Evolutionary conservation across 768 basidiomycete species (phyloP), one percentile per base, ranked within the genome.

Genomic region (Leccinum imitatum): DNA sequence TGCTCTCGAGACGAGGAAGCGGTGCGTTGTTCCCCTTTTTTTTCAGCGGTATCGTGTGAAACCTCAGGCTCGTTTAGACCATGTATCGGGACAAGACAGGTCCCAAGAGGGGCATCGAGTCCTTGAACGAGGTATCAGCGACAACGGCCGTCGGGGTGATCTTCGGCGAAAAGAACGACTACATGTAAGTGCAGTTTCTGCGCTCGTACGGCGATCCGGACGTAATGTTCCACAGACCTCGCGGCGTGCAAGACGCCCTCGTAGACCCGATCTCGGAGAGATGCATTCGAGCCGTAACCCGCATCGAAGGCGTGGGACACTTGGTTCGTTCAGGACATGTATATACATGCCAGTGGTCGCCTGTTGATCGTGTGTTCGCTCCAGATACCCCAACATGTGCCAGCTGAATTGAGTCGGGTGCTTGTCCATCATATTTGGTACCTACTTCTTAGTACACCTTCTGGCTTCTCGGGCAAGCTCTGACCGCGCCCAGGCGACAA

Each of bases 21-120:
- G 53, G 86, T 87, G 63, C 59, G 82, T 73, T 44, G 8, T 37
- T 25, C 10, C n/a, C 13, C 0, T 19, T 55, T 27, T 30, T 30
- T 19, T 9, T 17, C 41, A n/a, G n/a, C 3, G 30, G 37, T 15
- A 7, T 50, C 35, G 59, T 47, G 17, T 39, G 8, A 21, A 59
- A 52, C 6, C n/a, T n/a, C n/a, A n/a, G n/a, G n/a, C 17, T 37
- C 33, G 25, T 30, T 25, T 53, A 87, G 86, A 80, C 79, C 1
- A 89, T 89, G 87, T 89, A 88, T 64, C 70, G 76, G 44, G 87
- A 89, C 58, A 69, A 71, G 25, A 79, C 82, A 5, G 87, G 86
- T 3, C 75, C 83, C 2, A 77, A 76, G 13, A 80, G 78, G 59
- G 84, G 87, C 6, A 78, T 88, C 8, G 67, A 75, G 44, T 77